Base-by-base conservation (phyloP, 78 protist genomes). In the Anaeramoeba flamelloides region DNA sequence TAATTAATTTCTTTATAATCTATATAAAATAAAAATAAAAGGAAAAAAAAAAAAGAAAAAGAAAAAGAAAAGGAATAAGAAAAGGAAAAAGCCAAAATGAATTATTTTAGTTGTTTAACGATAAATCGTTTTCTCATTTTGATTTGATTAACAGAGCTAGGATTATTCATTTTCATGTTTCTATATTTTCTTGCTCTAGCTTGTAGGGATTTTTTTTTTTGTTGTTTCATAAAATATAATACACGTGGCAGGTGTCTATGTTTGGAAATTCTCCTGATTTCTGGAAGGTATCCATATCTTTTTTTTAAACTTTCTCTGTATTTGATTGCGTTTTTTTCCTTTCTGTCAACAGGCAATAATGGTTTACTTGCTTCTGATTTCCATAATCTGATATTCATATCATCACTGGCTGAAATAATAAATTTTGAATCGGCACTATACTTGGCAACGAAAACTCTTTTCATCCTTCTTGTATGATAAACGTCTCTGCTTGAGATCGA, bases 391-490 rank as follows among this genome's bases (percentile, higher is more conserved):
- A 80, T 39, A 78, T 85, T 81, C 34, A 74, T 39, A 38, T 85
- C 84, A 39, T 85, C 87, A 1, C 83, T 41, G 31, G 96, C 97
- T 0, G 91, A 80, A 69, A 95, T 38, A 32, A 95, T 79, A 74
- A 80, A 95, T 31, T 81, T 82, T 32, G 88, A 74, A 40, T 95
- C 98, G 2, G 53, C 41, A 1, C 87, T 69, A 76, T 40, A 94
- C 2, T 33, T 26, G 2, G 87, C 93, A 34, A 90, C 39, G 36
- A 86, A 92, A 36, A 90, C 74, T 41, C 82, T 76, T 75, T 90
- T 90, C 98, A 95, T 95, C 37, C 98, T 89, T 83, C 85, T 69
- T 17, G 97, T 94, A 88, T 90, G 94, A 85, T 94, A 95, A 1
- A 93, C 88, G 17, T 91, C 90, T 8, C 86, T 75, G 8, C 81